A percentile compares a stretch with the other conserved stretches of the same genome.
Evolutionary conservation across 2,329 filamentous ascomycete genomes (phyloP).

Genomic region (Diaporthe ilicicola): DNA sequence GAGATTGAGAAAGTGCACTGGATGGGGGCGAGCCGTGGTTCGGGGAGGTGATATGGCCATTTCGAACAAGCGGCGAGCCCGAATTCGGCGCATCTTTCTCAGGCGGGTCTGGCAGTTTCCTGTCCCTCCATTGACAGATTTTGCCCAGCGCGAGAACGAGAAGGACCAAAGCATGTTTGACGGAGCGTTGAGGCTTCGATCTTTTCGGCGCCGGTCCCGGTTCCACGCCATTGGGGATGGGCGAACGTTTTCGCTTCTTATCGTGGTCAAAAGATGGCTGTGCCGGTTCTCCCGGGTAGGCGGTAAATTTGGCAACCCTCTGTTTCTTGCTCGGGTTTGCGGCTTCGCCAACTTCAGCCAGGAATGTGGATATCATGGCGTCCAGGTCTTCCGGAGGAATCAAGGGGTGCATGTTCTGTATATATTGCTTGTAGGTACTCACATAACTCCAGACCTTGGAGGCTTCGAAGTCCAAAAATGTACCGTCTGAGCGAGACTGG

Average conservation of each 20-base stretch:
- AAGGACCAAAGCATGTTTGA: conserved; percentile 83
- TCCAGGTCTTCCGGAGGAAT: conserved; percentile 62
- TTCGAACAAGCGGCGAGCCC: conserved; percentile 54
- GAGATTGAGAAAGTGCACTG: conserved; percentile 53
- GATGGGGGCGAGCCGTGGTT: conserved; percentile 64
- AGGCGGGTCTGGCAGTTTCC: conserved; percentile 64
- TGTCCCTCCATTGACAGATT: conserved; percentile 69
- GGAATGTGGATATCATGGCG: conserved; percentile 61
- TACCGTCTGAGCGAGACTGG: conserved; percentile 53
- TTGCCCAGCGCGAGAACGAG: conserved; percentile 87
- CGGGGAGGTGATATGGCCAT: conserved; percentile 61
- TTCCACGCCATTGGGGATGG: conserved; percentile 47
- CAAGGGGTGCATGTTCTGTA: conserved; percentile 73
- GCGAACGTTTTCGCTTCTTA: conserved; percentile 66
- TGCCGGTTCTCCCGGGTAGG: conserved; percentile 14
- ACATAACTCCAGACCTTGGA: conserved; percentile 62
- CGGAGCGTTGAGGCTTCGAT: conserved; percentile 68
- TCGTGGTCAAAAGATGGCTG: conserved; percentile 40
- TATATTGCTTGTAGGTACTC: conserved; percentile 65
- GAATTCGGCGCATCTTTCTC: conserved; percentile 50
- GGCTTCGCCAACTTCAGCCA: conserved; percentile 53
- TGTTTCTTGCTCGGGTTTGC: conserved; percentile 38
- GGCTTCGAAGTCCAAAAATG: conserved; percentile 61
- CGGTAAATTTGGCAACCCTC: conserved; percentile 32
- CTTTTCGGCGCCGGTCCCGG: conserved; percentile 47